Base-by-base conservation (phyloP, 192 early-diverging fungal genomes). In the Entrophospora sp. region DNA sequence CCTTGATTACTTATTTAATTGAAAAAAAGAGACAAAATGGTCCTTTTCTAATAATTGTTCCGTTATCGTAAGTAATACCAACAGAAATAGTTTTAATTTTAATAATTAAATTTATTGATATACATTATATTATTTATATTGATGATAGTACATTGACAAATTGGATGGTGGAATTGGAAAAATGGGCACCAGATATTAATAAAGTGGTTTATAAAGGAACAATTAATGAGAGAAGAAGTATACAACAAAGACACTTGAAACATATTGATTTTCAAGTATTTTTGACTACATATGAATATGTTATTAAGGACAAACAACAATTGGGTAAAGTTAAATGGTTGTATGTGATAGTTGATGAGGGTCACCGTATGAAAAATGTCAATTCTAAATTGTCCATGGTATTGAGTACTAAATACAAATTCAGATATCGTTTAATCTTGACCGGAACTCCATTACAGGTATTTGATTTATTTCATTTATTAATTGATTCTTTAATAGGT, bases 261-360 rank as follows among this genome's bases (percentile, higher is more conserved):
- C 75, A 75, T 30, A 80, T 81, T 30, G 86, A 89, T 69, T 98
- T 94, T 83, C 92, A 98, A 71, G 93, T 95, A 6, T 80, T 96
- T n/a, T 76, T 98, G 69, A 98, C 96, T 10, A 98, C 96, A 0
- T 98, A 89, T 75, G 93, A 98, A 78, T 96, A 91, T 76, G 87
- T 96, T 40, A 95, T 97, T 79, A 89, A 88, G 68, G 93, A 96
- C 67, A 84, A 87, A 55, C 84, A 88, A 1, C 70, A 91, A 14
- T 79, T 97, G 14, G 78, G 83, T 69, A 93, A 90, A 71, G 82
- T 94, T 68, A 95, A 93, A 73, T 98, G 96, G 96, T 83, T 96
- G 16, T 88, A 97, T 76, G 89, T 96, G 85, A 96, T 98, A 70
- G 92, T 97, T 68, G 96, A 98, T 70, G 96, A 98, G 71, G 96